Evolutionary conservation across 1,284 basidiomycete genomes (phyloP), one percentile per base, ranked within the genome.

Genomic region (Naganishia albida): DNA sequence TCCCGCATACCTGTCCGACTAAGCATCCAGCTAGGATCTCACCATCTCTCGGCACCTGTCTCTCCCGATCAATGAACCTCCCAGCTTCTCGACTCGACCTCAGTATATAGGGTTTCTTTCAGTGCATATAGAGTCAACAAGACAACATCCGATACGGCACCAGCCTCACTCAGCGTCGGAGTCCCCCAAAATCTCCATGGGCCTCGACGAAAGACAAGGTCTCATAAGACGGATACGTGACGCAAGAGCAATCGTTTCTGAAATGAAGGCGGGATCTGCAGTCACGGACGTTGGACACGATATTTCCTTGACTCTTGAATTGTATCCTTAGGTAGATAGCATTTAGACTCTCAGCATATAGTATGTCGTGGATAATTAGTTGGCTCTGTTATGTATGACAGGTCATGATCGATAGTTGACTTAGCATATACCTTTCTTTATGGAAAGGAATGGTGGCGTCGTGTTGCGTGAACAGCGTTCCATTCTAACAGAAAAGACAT

Each of bases 271-370:
- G 42, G 34, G 10, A 34, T 34, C 43, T 7, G 54, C 54, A 30
- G 28, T 43, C 23, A 56, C 43, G 54, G 25, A 56, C 26, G 57
- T 39, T 23, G 28, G 34, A 40, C 43, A 40, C 25, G 34, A 60
- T 38, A 48, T 38, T 60, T 60, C 46, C 34, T 38, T 23, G 28
- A 30, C 52, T 38, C 51, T 44, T 8, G 28, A 34, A 26, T 60
- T 60, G 57, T 60, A 60, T 60, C 57, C 46, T 40, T 60, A 60
- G 34, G 46, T 60, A 60, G 57, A 50, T 60, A 50, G 57, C 57
- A 60, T 60, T 38, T 34, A 34, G 34, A 34, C 34, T 40, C 46
- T 25, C 7, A 23, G 25, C 46, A 40, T 50, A 60, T 40, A 46
- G 48, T 50, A 60, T 57, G 46, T 57, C 44, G 55, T 57, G 23